Evolutionary conservation across 306 rosid species (phyloP).

Genomic region (Gillenia trifoliata): DNA sequence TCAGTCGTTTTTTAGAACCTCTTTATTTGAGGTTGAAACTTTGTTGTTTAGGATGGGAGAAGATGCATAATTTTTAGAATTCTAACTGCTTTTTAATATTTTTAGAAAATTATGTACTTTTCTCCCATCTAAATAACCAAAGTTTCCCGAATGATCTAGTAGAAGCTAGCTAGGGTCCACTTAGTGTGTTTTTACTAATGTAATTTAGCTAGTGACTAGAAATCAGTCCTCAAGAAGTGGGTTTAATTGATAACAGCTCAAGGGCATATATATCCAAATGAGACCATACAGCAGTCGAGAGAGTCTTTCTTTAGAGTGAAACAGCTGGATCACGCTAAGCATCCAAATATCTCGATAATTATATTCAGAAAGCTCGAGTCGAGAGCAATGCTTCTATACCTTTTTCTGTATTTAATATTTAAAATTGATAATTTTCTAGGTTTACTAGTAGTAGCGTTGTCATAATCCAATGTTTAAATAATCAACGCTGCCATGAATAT

Average conservation of each 20-base stretch:
- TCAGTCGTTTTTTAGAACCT: too few species aligned
- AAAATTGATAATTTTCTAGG: too few species aligned
- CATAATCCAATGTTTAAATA: neutral
- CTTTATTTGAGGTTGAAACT: too few species aligned
- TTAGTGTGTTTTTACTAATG: neutral
- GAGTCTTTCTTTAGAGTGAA: neutral
- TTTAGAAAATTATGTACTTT: too few species aligned
- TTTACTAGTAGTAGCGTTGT: neutral
- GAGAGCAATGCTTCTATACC: neutral
- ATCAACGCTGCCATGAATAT: neutral
- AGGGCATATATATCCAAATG: neutral
- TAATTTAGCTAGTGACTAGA: neutral
- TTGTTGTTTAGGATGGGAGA: too few species aligned
- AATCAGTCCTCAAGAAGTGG: neutral
- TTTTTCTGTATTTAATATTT: neutral
- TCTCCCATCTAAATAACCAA: neutral
- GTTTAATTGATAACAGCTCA: neutral
- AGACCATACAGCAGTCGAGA: neutral
- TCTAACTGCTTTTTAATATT: too few species aligned
- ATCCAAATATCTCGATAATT: neutral
- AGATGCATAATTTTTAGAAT: too few species aligned
- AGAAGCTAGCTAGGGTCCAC: neutral
- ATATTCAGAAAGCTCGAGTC: neutral
- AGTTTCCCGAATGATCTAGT: neutral
- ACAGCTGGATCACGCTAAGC: conserved; percentile 24